Percentiles rank a stretch among this genome's conserved stretches.
Evolutionary conservation across 1,139 yeast genomes (phyloP).

Genomic region (Magnusiomyces magnusii): DNA sequence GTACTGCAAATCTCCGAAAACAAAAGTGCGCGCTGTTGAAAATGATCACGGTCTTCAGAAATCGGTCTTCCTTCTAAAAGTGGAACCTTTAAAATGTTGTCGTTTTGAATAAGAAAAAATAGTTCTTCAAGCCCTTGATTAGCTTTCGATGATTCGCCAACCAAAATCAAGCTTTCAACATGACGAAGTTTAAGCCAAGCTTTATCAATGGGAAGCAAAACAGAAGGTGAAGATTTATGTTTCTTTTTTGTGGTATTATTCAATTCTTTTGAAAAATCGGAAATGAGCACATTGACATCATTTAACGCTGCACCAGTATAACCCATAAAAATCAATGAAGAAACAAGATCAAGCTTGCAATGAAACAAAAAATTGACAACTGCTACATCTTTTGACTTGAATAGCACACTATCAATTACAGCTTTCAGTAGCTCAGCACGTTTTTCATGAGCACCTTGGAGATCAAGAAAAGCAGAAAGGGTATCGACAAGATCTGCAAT

Average conservation of each 20-base stretch:
- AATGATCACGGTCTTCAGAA: constrained; percentile 18
- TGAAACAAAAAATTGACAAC: constrained; percentile 9
- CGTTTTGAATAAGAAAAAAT: constrained; percentile 14
- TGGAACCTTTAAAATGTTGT: constrained; percentile 13
- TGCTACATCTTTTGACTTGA: constrained; percentile 6
- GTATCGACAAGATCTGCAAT: constrained; percentile 11
- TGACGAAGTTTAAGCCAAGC: constrained; percentile 16
- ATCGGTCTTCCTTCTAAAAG: constrained; percentile 16
- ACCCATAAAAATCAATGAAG: constrained; percentile 17
- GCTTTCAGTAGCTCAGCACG: constrained; percentile 18
- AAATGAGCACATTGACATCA: constrained; percentile 9
- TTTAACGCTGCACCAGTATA: constrained; percentile 18
- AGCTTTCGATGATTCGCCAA: constrained; percentile 13
- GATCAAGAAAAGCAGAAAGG: constrained; percentile 17
- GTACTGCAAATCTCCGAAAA: constrained; percentile 17
- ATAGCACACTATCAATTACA: constrained; percentile 5
- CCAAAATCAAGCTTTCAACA: constrained; percentile 16
- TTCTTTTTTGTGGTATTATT: not conserved
- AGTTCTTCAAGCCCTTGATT: constrained; percentile 10
- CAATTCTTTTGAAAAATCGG: not conserved
- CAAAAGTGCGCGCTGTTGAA: constrained; percentile 18
- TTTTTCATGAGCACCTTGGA: constrained; percentile 22
- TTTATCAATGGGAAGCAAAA: constrained; percentile 7
- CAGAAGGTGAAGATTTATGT: not conserved
- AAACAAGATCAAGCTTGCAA: constrained; percentile 11